Evolutionary conservation across 176 grass and related monocot genomes (phyloP).

Genomic region (Pontederia crassipes): DNA sequence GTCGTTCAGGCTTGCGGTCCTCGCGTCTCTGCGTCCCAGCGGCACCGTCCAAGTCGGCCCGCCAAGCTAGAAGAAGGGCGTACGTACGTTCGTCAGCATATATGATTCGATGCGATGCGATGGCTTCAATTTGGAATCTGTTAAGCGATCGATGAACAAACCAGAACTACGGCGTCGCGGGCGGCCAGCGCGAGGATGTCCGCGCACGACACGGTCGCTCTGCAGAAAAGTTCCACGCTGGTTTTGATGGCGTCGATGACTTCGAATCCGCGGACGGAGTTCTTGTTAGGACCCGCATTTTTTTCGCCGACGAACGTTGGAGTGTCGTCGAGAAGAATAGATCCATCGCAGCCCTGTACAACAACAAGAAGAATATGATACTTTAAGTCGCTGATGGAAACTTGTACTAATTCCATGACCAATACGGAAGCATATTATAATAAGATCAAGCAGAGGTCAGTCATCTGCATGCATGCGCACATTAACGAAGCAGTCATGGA

Average conservation of each 20-base stretch:
- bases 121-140: too few species aligned
- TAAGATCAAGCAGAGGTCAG: not conserved
- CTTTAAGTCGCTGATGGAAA: too few species aligned
- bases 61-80: conserved; percentile 14
- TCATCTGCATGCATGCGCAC: conserved; percentile 10
- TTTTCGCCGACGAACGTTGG: conserved; percentile 47
- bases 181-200: conserved; percentile 53
- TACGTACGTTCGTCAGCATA: too few species aligned
- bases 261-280: conserved; percentile 64
- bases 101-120: too few species aligned
- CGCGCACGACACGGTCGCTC: conserved; percentile 32
- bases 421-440: too few species aligned
- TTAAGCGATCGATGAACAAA: not conserved
- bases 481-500: conserved; percentile 80
- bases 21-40: too few species aligned
- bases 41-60: conserved; percentile 15
- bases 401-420: too few species aligned
- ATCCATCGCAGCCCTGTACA: conserved; percentile 52
- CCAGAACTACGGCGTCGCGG: conserved; percentile 53
- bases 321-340: conserved; percentile 61
- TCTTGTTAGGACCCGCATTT: conserved; percentile 38
- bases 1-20: not conserved
- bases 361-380: too few species aligned
- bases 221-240: conserved; percentile 35
- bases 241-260: conserved; percentile 48